These are phyloP conservation scores for Nakazawaea ishiwadae DNA, from an alignment of 805 yeast species.

Conservation along the genomic window DNA sequence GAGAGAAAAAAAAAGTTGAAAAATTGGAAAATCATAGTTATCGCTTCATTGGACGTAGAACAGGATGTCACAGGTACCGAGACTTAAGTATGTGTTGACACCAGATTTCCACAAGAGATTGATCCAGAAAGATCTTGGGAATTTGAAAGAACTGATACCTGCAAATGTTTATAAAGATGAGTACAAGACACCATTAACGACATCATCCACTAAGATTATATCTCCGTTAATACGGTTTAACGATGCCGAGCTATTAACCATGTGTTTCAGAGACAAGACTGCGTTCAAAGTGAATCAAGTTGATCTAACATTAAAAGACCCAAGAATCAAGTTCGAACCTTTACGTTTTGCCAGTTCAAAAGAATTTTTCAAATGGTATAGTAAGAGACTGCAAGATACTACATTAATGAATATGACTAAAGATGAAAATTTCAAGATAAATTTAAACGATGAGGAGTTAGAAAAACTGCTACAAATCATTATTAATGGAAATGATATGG, in stretches of 20 bases:
- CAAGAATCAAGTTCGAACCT: background rate
- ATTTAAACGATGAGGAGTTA: background rate
- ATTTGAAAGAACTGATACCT: background rate
- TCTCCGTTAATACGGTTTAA: constrained; percentile 4
- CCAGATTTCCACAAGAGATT: constrained; percentile 10
- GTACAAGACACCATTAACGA: background rate
- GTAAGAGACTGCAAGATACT: background rate
- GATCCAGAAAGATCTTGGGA: constrained; percentile 4
- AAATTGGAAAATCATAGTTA: background rate
- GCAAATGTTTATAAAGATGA: background rate
- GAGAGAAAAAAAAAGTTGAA: constrained; percentile 1
- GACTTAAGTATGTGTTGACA: constrained; percentile 2
- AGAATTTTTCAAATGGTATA: constrained; percentile 8
- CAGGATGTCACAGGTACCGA: background rate
- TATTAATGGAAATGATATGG: background rate
- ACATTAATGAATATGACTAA: background rate
- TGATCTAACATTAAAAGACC: background rate
- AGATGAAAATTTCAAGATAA: background rate
- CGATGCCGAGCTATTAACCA: background rate
- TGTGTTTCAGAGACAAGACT: background rate
- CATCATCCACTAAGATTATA: background rate
- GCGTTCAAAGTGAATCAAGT: background rate
- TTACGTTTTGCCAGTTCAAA: background rate
- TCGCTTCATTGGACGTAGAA: background rate
- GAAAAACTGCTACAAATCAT: background rate